Conservation (phyloP, 176 grass and related monocot species). For the Oryza punctata region DNA sequence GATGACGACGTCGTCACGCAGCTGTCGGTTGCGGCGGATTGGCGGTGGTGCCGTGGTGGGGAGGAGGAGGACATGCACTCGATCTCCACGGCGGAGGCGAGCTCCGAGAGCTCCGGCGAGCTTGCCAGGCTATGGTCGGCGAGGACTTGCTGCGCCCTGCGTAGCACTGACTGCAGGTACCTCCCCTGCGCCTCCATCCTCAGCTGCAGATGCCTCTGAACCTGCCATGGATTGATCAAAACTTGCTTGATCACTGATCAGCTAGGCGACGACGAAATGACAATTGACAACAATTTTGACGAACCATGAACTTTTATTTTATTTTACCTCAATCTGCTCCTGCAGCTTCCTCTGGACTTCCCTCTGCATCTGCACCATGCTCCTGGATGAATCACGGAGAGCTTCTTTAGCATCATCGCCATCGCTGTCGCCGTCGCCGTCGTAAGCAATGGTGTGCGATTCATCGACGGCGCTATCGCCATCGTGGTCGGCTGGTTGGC, state of each 20-base stretch:
- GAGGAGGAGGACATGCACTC: conserved; percentile 45
- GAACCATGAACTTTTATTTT: neutral
- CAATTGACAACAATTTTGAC: neutral
- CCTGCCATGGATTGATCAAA: conserved; percentile 42
- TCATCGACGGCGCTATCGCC: neutral
- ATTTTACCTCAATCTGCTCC: conserved; percentile 74
- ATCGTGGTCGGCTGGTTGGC: conserved; percentile 13
- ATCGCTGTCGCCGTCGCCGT: neutral
- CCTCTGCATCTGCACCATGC: conserved; percentile 59
- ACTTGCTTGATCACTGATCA: neutral
- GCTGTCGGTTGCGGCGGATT: conserved; percentile 47
- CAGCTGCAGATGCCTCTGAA: conserved; percentile 87
- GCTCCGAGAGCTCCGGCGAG: conserved; percentile 59
- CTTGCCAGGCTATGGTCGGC: conserved; percentile 35
- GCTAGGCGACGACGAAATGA: neutral
- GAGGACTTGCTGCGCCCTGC: conserved; percentile 61
- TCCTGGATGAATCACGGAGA: conserved; percentile 40
- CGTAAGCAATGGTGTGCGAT: conserved; percentile 1
- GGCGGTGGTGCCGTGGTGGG: conserved; percentile 19
- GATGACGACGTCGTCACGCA: conserved; percentile 60
- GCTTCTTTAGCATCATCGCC: neutral
- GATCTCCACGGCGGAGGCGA: conserved; percentile 52
- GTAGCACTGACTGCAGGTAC: conserved; percentile 84
- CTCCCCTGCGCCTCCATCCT: conserved; percentile 93
- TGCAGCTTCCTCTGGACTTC: conserved; percentile 66